phyloP scores from a whole-genome alignment of 352 stramenopile species.

The Pythium graminicola region DNA sequence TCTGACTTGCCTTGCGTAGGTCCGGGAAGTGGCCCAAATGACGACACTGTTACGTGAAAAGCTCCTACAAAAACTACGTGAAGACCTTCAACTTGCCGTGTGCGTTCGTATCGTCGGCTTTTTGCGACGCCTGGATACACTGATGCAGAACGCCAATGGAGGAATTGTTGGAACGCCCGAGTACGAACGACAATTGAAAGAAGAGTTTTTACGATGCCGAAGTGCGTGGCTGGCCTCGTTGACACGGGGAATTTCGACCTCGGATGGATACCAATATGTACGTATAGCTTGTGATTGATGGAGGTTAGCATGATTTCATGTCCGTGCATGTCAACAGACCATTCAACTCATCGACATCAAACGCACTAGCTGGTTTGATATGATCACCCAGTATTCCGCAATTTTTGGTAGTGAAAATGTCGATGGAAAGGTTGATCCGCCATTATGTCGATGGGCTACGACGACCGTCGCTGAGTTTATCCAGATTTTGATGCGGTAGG shows the following conservation, averaged over 20 bases:
- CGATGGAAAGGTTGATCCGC: conserved; percentile 71
- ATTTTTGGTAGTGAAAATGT: conserved; percentile 85
- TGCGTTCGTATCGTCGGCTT: conserved; percentile 80
- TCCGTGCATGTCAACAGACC: conserved; percentile 31
- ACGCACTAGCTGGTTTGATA: conserved; percentile 86
- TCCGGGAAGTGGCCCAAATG: conserved; percentile 65
- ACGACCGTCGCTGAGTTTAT: conserved; percentile 76
- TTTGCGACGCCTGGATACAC: conserved; percentile 60
- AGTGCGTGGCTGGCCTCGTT: conserved; percentile 72
- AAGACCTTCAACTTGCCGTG: conserved; percentile 71
- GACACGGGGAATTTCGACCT: conserved; percentile 40
- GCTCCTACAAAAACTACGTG: conserved; percentile 75
- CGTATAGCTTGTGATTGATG: conserved; percentile 4
- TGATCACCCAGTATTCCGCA: conserved; percentile 88
- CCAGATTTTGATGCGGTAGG: conserved; percentile 72
- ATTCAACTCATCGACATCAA: conserved; percentile 86
- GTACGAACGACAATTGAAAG: conserved; percentile 78
- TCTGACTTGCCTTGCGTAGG: conserved; percentile 16
- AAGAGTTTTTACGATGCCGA: conserved; percentile 75
- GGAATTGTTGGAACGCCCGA: conserved; percentile 35
- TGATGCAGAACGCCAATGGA: conserved; percentile 9
- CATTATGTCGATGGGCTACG: conserved; percentile 75
- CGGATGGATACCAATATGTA: conserved; percentile 83
- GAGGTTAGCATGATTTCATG: too few relatives aligned
- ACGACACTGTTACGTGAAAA: conserved; percentile 53